phyloP scores from a whole-genome alignment of 495 filamentous ascomycete genomes.

The Lasiosphaeriaceae sp. region DNA sequence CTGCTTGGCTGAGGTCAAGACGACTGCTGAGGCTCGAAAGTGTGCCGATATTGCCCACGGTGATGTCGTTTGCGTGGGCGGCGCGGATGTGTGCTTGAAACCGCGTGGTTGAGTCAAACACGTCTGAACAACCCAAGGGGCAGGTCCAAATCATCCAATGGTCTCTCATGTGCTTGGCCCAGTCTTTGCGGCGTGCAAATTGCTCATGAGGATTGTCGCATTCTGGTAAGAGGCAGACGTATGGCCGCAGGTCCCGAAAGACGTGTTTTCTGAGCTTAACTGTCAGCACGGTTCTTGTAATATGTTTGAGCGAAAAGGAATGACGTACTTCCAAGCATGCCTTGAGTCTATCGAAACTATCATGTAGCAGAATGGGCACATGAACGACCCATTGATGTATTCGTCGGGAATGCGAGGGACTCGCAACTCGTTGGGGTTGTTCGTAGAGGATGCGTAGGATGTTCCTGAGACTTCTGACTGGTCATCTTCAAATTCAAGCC shows the following conservation, averaged over 20 bases:
- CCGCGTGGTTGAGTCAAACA: background rate
- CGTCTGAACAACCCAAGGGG: background rate
- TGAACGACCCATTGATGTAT: slow-evolving; percentile 19
- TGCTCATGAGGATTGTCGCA: background rate
- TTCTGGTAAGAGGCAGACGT: slow-evolving; percentile 13
- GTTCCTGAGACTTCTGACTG: slow-evolving; percentile 1
- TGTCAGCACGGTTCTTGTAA: background rate
- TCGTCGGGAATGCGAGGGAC: slow-evolving; percentile 12
- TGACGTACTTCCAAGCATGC: slow-evolving; percentile 24
- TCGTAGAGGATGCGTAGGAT: slow-evolving; percentile 1
- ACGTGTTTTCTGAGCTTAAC: slow-evolving; percentile 20
- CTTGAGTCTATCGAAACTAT: slow-evolving; percentile 20
- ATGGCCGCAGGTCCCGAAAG: slow-evolving; percentile 23
- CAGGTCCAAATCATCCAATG: slow-evolving; percentile 7
- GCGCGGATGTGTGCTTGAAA: background rate
- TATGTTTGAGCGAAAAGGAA: background rate
- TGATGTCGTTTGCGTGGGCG: background rate
- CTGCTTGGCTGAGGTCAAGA: background rate
- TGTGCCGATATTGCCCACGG: background rate
- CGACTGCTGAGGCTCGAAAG: background rate
- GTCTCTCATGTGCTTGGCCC: slow-evolving; percentile 1
- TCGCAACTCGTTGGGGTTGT: background rate
- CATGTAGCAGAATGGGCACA: slow-evolving; percentile 31
- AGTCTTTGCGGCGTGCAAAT: background rate
- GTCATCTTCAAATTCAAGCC: background rate